These are phyloP conservation scores for Wickerhamiella australiensis DNA, from an alignment of 805 yeast species.

Conservation along the genomic window DNA sequence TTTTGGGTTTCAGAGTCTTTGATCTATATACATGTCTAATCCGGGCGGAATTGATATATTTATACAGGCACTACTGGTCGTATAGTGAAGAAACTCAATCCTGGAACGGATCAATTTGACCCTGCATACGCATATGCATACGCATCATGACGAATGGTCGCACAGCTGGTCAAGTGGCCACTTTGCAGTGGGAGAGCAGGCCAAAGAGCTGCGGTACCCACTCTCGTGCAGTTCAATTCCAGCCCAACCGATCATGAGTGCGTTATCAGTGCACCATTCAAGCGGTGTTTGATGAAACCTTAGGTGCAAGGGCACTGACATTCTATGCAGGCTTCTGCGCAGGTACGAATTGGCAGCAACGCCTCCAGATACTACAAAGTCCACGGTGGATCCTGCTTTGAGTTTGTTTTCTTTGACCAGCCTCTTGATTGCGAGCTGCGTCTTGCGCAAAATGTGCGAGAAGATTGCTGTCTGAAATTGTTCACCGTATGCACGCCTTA, in stretches of 20 bases:
- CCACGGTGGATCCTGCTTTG: conserved; percentile 26
- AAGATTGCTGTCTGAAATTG: conserved; percentile 52
- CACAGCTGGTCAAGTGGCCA: conserved; percentile 68
- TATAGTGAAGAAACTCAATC: too few species aligned
- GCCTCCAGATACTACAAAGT: conserved; percentile 84
- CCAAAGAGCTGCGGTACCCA: conserved; percentile 36
- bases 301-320: conserved; percentile 15
- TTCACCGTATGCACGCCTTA: conserved; percentile 20
- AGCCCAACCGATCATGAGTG: conserved; percentile 96
- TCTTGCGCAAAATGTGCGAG: conserved; percentile 56
- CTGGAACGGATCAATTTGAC: not conserved
- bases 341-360: conserved; percentile 61
- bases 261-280: conserved; percentile 80
- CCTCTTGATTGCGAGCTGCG: conserved; percentile 37
- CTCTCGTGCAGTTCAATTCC: conserved; percentile 78
- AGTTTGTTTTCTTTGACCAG: conserved; percentile 3
- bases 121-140: conserved; percentile 11
- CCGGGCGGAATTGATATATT: too few species aligned
- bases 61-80: too few species aligned
- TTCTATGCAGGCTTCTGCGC: conserved; percentile 20
- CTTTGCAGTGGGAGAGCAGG: conserved; percentile 53
- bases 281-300: conserved; percentile 57
- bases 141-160: conserved; percentile 31
- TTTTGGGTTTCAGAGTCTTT: too few species aligned
- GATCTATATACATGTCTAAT: too few species aligned